Evolutionary conservation across 768 basidiomycete species (phyloP), one percentile per base, ranked within the genome.

Genomic region (Hygrophoropsis aurantiaca): DNA sequence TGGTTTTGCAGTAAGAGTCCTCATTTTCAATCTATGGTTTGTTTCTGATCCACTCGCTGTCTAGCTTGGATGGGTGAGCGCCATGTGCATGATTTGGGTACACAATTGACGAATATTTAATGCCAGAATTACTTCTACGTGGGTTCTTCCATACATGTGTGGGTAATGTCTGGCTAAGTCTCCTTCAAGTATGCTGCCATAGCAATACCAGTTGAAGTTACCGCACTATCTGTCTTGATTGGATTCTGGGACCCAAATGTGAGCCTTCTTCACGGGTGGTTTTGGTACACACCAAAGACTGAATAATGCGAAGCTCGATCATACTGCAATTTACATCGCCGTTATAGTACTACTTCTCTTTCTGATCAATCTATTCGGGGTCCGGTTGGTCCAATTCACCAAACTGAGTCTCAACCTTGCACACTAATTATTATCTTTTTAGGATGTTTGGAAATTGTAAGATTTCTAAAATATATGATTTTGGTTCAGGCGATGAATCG

Each of bases 171-270:
- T 46, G 20, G 6, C 45, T 47, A 7, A 53, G 3, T 11, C 10
- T 40, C 20, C 3, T 18, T 16, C n/a, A n/a, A 60, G 58, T 53
- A 39, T 46, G n/a, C 42, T 32, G 56, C 47, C n/a, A 75, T 73
- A 51, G 70, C 74, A 4, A 56, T 78, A 13, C 74, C 76, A 2
- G 71, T 76, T 18, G 79, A 80, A 55, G 69, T 81, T 33, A 73
- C 73, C 18, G 80, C 80, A 2, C 71, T 75, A 6, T 62, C 74
- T n/a, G 62, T 78, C 16, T 56, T 82, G 44, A 67, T 81, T 41
- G 60, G 66, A 25, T 80, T 75, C 62, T 82, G 80, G 80, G 72
- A 75, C 58, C 13, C 8, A 4, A 38, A 60, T n/a, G 58, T 60
- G 16, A 42, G 58, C n/a, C 5, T 5, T 15, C 18, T 23, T 46